These are phyloP conservation scores for Nigrospora osmanthi DNA, from an alignment of 2,329 filamentous ascomycete genomes.

Conservation along the genomic window DNA sequence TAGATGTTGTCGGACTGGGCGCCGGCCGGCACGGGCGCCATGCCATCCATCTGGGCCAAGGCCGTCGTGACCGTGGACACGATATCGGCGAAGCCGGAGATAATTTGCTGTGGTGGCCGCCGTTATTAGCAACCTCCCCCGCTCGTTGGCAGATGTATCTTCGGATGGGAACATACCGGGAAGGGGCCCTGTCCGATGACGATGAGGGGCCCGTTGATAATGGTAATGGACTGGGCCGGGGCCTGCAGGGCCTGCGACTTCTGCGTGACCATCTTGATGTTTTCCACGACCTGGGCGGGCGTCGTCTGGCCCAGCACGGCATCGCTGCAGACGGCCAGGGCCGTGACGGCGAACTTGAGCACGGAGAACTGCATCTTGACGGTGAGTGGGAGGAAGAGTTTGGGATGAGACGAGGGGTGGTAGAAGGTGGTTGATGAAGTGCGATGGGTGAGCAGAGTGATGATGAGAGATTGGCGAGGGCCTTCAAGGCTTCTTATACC, in stretches of 20 bases:
- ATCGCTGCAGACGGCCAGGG: conserved; percentile 8
- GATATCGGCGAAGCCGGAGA: conserved; percentile 21
- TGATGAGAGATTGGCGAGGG: too few relatives aligned
- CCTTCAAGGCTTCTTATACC: too few relatives aligned
- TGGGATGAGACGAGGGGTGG: too few relatives aligned
- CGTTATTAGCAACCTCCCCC: neutral
- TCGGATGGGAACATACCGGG: conserved; percentile 13
- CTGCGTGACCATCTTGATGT: conserved; percentile 14
- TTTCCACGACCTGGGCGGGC: conserved; percentile 10
- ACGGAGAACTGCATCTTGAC: conserved; percentile 9
- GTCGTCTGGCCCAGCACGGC: conserved; percentile 7
- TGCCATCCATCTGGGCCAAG: conserved; percentile 11
- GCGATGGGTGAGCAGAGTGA: too few relatives aligned
- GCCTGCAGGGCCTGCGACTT: conserved; percentile 17
- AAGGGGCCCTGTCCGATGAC: conserved; percentile 19
- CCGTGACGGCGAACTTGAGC: conserved; percentile 7
- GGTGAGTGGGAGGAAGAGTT: too few relatives aligned
- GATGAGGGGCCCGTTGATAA: conserved; percentile 17
- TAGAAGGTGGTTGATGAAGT: too few relatives aligned
- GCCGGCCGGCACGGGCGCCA: conserved; percentile 3
- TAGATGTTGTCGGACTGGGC: conserved; percentile 10
- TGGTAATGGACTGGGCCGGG: conserved; percentile 15
- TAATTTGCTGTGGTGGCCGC: conserved; percentile 7
- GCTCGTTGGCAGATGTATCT: neutral
- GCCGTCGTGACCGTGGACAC: conserved; percentile 10